A percentile compares a stretch with the other conserved stretches of the same genome.
Evolutionary conservation across 306 rosid species (phyloP).

Genomic region (Betula pendula): DNA sequence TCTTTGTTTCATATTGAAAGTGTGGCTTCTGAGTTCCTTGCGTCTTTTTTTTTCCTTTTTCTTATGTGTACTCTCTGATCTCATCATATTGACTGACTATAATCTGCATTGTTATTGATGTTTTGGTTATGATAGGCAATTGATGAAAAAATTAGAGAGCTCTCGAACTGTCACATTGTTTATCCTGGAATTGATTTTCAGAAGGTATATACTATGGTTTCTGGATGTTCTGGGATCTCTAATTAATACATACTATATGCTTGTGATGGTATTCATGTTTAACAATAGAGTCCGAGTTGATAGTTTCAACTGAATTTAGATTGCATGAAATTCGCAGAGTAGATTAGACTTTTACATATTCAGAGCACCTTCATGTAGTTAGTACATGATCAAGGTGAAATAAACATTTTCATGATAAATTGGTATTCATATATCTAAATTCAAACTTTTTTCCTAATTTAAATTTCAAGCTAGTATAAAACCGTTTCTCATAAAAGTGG

Average conservation of each 20-base stretch:
- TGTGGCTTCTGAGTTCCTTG: conserved; percentile 8
- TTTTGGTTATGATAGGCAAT: conserved; percentile 64
- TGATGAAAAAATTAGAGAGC: conserved; percentile 93
- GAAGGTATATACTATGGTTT: conserved; percentile 51
- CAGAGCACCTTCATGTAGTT: conserved; percentile 12
- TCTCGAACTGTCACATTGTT: conserved; percentile 94
- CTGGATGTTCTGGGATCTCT: conserved; percentile 1
- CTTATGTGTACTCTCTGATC: conserved; percentile 13
- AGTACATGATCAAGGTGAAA: neutral
- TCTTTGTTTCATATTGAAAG: conserved; percentile 10
- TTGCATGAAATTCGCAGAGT: conserved; percentile 20
- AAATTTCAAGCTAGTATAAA: neutral
- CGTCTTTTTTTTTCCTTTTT: neutral
- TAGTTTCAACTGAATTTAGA: conserved; percentile 22
- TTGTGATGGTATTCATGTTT: neutral
- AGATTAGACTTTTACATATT: conserved; percentile 18
- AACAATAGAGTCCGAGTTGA: neutral
- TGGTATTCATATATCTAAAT: neutral
- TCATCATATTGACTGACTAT: conserved; percentile 9
- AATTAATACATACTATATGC: neutral
- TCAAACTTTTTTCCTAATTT: neutral
- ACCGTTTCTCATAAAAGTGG: neutral
- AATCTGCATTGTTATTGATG: conserved; percentile 15
- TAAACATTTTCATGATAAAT: neutral
- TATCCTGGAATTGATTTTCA: conserved; percentile 77